Evolutionary conservation across 2,329 filamentous ascomycete genomes (phyloP).

Genomic region (Knufia petricola): DNA sequence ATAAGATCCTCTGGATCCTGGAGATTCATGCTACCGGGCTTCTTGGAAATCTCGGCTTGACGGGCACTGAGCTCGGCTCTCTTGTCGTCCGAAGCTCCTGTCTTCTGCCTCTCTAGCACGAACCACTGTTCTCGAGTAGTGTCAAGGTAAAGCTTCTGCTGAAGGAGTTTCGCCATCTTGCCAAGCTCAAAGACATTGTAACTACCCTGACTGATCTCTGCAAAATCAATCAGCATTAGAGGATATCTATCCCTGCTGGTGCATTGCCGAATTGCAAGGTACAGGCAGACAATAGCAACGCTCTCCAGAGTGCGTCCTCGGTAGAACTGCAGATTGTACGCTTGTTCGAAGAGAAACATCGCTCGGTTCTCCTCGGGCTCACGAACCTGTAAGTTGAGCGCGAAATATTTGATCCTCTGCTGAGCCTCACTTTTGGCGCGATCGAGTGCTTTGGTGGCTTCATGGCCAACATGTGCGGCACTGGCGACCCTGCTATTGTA

Average conservation of each 20-base stretch:
- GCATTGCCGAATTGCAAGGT: conserved; percentile 63
- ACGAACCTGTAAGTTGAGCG: conserved; percentile 50
- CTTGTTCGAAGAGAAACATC: conserved; percentile 66
- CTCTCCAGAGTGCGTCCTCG: conserved; percentile 77
- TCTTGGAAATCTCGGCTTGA: background rate
- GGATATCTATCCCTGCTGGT: conserved; percentile 17
- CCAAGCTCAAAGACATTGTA: conserved; percentile 91
- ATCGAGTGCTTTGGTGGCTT: conserved; percentile 28
- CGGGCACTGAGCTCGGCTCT: background rate
- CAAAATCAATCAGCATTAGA: conserved; percentile 90
- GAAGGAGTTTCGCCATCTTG: conserved; percentile 75
- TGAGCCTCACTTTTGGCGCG: conserved; percentile 23
- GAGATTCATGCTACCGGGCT: conserved; percentile 39
- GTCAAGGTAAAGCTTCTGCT: conserved; percentile 47
- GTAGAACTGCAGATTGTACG: conserved; percentile 65
- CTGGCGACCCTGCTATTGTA: conserved; percentile 40
- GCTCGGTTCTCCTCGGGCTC: conserved; percentile 45
- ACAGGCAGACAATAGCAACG: conserved; percentile 84
- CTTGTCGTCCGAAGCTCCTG: background rate
- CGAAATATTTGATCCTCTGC: conserved; percentile 51
- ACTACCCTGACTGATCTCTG: conserved; percentile 46
- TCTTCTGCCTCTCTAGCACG: conserved; percentile 21
- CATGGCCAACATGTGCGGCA: conserved; percentile 27
- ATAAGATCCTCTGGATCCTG: conserved; percentile 83
- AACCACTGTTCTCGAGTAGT: conserved; percentile 8